These are phyloP conservation scores for Persicaria maculosa DNA, from an alignment of 148 eudicot species.

Conservation along the genomic window DNA sequence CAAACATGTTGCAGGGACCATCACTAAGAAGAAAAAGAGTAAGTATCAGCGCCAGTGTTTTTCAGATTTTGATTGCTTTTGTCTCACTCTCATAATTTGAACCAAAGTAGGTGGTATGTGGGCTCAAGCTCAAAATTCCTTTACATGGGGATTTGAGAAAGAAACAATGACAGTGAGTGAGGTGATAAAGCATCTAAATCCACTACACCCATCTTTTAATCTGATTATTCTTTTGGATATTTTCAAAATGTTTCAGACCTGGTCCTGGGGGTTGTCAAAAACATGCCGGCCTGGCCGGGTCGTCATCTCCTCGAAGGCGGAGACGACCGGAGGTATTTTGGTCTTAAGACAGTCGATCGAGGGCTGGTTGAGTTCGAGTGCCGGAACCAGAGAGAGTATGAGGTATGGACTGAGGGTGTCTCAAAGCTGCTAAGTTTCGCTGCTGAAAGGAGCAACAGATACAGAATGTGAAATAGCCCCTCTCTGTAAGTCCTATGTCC, in stretches of 20 bases:
- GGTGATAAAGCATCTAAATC: not conserved
- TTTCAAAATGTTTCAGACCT: conserved; percentile 42
- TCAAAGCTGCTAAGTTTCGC: conserved; percentile 58
- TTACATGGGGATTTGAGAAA: conserved; percentile 8
- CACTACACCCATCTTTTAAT: not conserved
- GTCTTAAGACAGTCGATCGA: conserved; percentile 57
- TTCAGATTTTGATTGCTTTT: conserved; percentile 12
- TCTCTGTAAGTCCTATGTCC: not conserved
- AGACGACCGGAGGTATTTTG: conserved; percentile 64
- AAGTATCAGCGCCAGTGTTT: conserved; percentile 17
- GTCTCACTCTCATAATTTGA: conserved; percentile 3
- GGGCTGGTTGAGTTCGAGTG: conserved; percentile 94
- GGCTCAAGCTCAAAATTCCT: conserved; percentile 1
- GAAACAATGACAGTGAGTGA: not conserved
- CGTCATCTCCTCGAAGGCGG: conserved; percentile 88
- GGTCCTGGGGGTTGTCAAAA: conserved; percentile 75
- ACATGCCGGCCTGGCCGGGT: conserved; percentile 93
- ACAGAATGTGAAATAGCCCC: conserved; percentile 17
- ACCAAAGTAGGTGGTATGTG: conserved; percentile 1
- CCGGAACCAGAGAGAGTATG: conserved; percentile 67
- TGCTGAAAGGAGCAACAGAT: conserved; percentile 45
- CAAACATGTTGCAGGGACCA: conserved; percentile 91
- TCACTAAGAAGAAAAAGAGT: conserved; percentile 99
- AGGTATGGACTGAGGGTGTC: conserved; percentile 89
- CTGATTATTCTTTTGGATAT: not conserved